A percentile compares a stretch with the other conserved stretches of the same genome.
phyloP scores from a whole-genome alignment of 192 early-diverging fungal species.

The Backusella morwellensis region DNA sequence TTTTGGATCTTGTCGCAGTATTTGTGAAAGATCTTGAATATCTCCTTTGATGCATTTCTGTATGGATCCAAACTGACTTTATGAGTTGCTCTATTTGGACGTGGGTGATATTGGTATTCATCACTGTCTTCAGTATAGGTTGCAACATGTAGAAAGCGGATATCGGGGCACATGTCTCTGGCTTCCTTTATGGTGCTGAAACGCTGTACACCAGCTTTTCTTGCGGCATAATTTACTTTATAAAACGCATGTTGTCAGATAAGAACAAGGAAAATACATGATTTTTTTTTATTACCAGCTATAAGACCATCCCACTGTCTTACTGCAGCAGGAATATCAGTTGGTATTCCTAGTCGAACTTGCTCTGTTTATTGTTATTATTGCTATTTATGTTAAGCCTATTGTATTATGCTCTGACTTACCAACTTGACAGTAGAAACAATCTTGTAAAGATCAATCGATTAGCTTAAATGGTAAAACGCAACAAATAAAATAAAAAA shows the following conservation, averaged over 20 bases:
- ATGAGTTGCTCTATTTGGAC: constrained; percentile 71
- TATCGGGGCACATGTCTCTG: constrained; percentile 49
- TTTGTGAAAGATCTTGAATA: constrained; percentile 69
- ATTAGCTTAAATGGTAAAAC: background rate
- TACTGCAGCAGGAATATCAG: constrained; percentile 72
- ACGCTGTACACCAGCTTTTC: constrained; percentile 74
- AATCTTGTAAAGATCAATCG: constrained; percentile 41
- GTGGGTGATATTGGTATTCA: constrained; percentile 64
- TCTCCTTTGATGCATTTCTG: constrained; percentile 64
- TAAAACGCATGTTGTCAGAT: background rate
- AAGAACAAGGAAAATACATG: no score
- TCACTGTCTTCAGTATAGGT: constrained; percentile 71
- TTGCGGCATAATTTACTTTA: constrained; percentile 82
- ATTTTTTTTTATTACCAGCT: constrained; percentile 41
- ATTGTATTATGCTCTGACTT: constrained; percentile 28
- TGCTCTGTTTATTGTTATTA: constrained; percentile 46
- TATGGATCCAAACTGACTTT: constrained; percentile 89
- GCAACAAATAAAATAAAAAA: background rate
- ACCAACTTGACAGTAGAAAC: constrained; percentile 82
- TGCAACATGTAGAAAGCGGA: constrained; percentile 79
- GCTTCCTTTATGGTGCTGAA: constrained; percentile 53
- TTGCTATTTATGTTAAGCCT: background rate
- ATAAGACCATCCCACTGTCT: constrained; percentile 91
- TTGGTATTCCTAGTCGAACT: constrained; percentile 63
- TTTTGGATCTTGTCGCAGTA: constrained; percentile 61